phyloP scores from a whole-genome alignment of 2,329 filamentous ascomycete species.

The Parastagonospora nodorum region DNA sequence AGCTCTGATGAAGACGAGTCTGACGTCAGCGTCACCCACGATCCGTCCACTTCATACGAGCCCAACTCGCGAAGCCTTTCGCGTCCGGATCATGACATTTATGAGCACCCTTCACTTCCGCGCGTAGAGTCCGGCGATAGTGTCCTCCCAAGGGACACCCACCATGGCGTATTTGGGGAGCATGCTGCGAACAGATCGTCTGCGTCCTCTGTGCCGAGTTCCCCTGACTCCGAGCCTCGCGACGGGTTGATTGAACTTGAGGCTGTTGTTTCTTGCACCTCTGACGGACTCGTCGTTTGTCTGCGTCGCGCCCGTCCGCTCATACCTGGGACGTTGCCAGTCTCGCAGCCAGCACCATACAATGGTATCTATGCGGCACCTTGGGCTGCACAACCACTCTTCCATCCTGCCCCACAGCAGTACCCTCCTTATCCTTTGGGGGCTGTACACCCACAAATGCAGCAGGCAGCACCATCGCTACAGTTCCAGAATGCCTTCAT shows the following conservation, averaged over 20 bases:
- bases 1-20: conserved; percentile 53
- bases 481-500: conserved; percentile 65
- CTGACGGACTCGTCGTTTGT: conserved; percentile 83
- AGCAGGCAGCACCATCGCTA: conserved; percentile 57
- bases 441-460: conserved; percentile 46
- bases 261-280: conserved; percentile 89
- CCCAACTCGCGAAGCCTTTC: conserved; percentile 26
- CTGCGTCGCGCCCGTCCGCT: conserved; percentile 74
- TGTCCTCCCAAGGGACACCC: conserved; percentile 46
- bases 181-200: conserved; percentile 27
- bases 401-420: conserved; percentile 48
- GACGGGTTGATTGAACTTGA: conserved; percentile 71
- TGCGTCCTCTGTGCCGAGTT: conserved; percentile 30
- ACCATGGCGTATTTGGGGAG: conserved; percentile 36
- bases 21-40: conserved; percentile 53
- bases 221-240: conserved; percentile 28
- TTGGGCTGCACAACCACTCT: conserved; percentile 73
- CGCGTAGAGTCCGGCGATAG: conserved; percentile 55
- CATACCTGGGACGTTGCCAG: conserved; percentile 56
- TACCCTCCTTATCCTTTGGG: conserved; percentile 42
- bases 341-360: conserved; percentile 28
- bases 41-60: conserved; percentile 15
- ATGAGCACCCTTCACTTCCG: conserved; percentile 23
- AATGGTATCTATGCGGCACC: conserved; percentile 76
- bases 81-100: conserved; percentile 20